A percentile compares a stretch with the other conserved stretches of the same genome.
Evolutionary conservation across 805 yeast genomes (phyloP).

Genomic region (Zygosaccharomyces kombuchaensis): DNA sequence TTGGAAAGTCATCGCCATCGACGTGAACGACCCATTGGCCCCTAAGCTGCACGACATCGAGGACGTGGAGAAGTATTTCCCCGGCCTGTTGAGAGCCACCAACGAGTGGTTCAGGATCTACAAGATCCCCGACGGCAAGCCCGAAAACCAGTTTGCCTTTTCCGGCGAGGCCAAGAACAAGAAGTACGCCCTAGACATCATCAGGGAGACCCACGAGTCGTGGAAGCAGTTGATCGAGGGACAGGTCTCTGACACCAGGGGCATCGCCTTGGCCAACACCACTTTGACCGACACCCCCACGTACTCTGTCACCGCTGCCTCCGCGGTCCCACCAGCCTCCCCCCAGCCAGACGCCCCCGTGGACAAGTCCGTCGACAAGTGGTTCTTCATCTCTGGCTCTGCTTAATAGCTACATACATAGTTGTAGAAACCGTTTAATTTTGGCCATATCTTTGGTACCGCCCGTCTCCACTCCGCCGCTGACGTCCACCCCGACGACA

Average conservation of each 20-base stretch:
- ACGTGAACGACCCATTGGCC: conserved; percentile 84
- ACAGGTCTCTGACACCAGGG: conserved; percentile 53
- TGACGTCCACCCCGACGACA: conserved; percentile 87
- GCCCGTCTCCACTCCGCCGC: conserved; percentile 86
- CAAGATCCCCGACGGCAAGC: conserved; percentile 97
- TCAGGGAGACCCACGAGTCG: conserved; percentile 76
- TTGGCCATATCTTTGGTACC: conserved; percentile 70
- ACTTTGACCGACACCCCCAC: conserved; percentile 57
- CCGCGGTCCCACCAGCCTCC: conserved; percentile 64
- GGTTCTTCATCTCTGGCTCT: conserved; percentile 95
- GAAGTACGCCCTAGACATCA: conserved; percentile 78
- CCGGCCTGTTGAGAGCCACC: conserved; percentile 90
- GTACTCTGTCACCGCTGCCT: conserved; percentile 44
- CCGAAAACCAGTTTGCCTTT: conserved; percentile 95
- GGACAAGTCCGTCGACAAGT: conserved; percentile 93
- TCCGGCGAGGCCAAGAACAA: conserved; percentile 86
- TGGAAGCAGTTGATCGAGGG: conserved; percentile 77
- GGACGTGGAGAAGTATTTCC: conserved; percentile 85
- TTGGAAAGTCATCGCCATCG: conserved; percentile 90
- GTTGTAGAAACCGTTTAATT: conserved; percentile 50
- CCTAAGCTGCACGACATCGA: conserved; percentile 81
- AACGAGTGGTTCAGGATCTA: conserved; percentile 98
- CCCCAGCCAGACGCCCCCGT: conserved; percentile 85
- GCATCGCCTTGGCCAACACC: conserved; percentile 71
- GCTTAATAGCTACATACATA: conserved; percentile 28